Evolutionary conservation across 768 basidiomycete species (phyloP), one percentile per base, ranked within the genome.

Genomic region (Hemileccinum impolitum): DNA sequence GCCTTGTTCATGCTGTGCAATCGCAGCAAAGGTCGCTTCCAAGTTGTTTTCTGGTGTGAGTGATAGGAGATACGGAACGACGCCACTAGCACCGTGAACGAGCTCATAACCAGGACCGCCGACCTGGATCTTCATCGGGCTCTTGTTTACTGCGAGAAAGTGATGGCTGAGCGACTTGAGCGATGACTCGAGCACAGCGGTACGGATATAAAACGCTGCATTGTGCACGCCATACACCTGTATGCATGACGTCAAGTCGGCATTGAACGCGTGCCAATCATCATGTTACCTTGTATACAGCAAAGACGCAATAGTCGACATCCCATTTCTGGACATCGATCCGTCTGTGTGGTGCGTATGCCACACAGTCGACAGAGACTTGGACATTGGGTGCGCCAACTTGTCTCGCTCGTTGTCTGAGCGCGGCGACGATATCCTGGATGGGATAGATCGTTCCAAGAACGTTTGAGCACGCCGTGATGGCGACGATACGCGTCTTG

Each of bases 241-340:
- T 4, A 21, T 14, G 15, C 14, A 18, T 2, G 45, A 2, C 5
- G 13, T 51, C 43, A 46, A n/a, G 18, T 25, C 39, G 25, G 18
- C 41, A n/a, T 15, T 6, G 30, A 39, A 19, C 19, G 13, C 23
- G n/a, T 13, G 0, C 19, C 21, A 12, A 38, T 10, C 15, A 15
- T 18, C 12, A 6, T 43, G 36, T 63, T 40, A 84, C 88, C 79
- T 90, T 91, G 72, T 90, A 90, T 57, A 82, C 76, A 0, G 86
- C 80, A 62, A 88, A 82, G 43, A 80, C 79, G 41, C 75, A 78
- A 59, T 80, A 89, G 54, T 92, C 86, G 31, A 88, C 73, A 45
- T 88, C 87, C 89, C 87, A 90, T 41, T 76, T 80, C 50, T 74
- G 77, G 14, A 88, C 87, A 55, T 90, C 82, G 26, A 90, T 80